Evolutionary conservation across 2,329 filamentous ascomycete genomes (phyloP), one percentile per base, ranked within the genome.

Genomic region (Coniochaeta ligniaria): DNA sequence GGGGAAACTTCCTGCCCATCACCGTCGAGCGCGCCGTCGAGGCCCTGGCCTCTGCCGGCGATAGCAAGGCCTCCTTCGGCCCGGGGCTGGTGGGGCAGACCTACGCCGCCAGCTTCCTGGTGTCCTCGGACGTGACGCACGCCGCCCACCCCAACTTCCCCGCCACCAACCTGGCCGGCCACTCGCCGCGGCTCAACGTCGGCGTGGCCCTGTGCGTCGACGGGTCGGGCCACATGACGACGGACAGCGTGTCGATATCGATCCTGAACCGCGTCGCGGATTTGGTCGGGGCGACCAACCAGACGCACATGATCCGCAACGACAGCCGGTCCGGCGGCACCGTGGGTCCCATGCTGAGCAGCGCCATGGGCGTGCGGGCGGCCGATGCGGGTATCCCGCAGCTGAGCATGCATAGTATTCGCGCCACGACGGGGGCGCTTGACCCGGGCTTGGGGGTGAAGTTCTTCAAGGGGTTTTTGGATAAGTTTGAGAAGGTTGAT

Each of bases 111-210:
- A 96, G 90, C 20, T 98, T 97, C 83, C 82, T 98, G 64, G 83
- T 97, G 61, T 96, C 91, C 1, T 91, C 91, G 26, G 95, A 99
- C 71, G 95, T 99, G 60, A 95, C 88, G 6, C 95, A 98, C 75
- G 92, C 94, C 45, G 90, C 93, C 9, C 94, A 97, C 77, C 95
- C 95, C 61, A 98, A 98, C 78, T 99, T 98, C 79, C 78, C 92
- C 0, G 82, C 82, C 65, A 85, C 84, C 31, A 98, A 98, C 76
- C 86, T 97, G 20, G 83, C 90, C 60, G 88, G 91, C 68, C 95
- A 99, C 76, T 82, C 91, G 2, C 94, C 95, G 1, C 84, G 90
- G 61, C 84, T 99, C 59, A 99, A 99, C 72, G 85, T 95, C 35
- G 95, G 95, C 38, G 83, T 97, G 35, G 85, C 87, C 17, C 82